Percentiles rank a stretch among this genome's conserved stretches.
phyloP scores from a whole-genome alignment of 164 flowering plant species.

The Macadamia tetraphylla region DNA sequence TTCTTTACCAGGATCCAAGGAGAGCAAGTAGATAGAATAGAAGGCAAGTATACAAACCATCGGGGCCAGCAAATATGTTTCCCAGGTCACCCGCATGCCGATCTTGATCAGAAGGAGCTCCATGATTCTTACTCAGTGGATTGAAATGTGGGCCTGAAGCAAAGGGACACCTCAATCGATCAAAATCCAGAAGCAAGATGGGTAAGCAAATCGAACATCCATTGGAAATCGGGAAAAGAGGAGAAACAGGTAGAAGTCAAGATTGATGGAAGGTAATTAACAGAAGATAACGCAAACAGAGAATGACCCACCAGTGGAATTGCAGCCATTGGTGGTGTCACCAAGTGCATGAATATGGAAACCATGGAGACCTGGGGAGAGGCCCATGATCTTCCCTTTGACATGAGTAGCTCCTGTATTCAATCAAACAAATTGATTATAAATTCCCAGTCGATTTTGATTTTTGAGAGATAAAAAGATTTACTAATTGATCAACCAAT shows the following conservation, averaged over 20 bases:
- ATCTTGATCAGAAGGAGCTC: constrained; percentile 59
- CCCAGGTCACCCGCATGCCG: constrained; percentile 96
- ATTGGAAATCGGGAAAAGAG: too few relatives aligned
- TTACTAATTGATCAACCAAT: too few relatives aligned
- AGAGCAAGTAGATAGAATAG: not conserved
- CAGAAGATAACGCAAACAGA: too few relatives aligned
- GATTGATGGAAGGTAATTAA: not conserved
- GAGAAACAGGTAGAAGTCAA: not conserved
- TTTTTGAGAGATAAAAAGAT: too few relatives aligned
- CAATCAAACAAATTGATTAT: not conserved
- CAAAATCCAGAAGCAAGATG: not conserved
- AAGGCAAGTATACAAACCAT: constrained; percentile 37
- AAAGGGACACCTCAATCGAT: not conserved
- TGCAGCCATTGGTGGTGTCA: constrained; percentile 93
- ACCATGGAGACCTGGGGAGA: constrained; percentile 77
- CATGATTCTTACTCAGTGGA: constrained; percentile 74
- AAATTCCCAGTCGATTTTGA: not conserved
- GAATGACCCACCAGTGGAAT: constrained; percentile 58
- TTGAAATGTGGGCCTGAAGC: constrained; percentile 81
- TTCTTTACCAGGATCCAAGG: not conserved
- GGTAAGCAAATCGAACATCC: not conserved
- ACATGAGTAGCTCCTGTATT: constrained; percentile 56
- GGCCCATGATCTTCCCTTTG: constrained; percentile 64
- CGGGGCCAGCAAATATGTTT: constrained; percentile 67
- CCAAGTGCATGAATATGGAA: constrained; percentile 93